Evolutionary conservation across 306 rosid genomes (phyloP), one percentile per base, ranked within the genome.

Genomic region (Acacia crassicarpa): DNA sequence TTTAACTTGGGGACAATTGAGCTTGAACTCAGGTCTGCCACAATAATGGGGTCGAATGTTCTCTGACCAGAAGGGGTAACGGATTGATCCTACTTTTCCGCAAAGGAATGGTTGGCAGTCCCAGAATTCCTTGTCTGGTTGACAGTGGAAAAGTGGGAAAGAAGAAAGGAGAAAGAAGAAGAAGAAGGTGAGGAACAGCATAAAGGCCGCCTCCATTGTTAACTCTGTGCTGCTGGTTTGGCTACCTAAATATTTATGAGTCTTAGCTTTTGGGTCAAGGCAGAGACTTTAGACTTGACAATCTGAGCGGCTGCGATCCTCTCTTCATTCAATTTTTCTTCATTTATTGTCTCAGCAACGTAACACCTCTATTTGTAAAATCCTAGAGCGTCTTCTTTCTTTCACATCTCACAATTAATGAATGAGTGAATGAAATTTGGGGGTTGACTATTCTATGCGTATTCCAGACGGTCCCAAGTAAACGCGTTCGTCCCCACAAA

Each of bases 81-180:
- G 0, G 6, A 41, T 43, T 0, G 0, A 0, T 38, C 6, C 4
- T 0, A 41, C 19, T 15, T 4, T n/a, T 43, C 54, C 74, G 13
- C 75, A 56, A 2, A 12, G 4, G 4, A 5, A 56, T 8, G 62
- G 62, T 56, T 9, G 3, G 62, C 62, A 56, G 5, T 56, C 12
- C 27, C 12, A 0, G 62, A 0, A 56, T 56, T 8, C 62, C 27
- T 20, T 20, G 4, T 56, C 13, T 8, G 62, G 27, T 2, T 56
- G 38, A 43, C n/a, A 71, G 40, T 0, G 20, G 58, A 11, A 71
- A 12, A 5, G 4, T 2, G 58, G 75, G n/a, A 71, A 23, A 45
- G 5, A 22, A 2, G 40, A 9, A 22, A 70, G 53, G 35, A 44
- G 23, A 40, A 56, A 20, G 62, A 5, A 23, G 75, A 1, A 40